Base-by-base conservation (phyloP, 2,329 filamentous ascomycete species). In the Phialophora chinensis region DNA sequence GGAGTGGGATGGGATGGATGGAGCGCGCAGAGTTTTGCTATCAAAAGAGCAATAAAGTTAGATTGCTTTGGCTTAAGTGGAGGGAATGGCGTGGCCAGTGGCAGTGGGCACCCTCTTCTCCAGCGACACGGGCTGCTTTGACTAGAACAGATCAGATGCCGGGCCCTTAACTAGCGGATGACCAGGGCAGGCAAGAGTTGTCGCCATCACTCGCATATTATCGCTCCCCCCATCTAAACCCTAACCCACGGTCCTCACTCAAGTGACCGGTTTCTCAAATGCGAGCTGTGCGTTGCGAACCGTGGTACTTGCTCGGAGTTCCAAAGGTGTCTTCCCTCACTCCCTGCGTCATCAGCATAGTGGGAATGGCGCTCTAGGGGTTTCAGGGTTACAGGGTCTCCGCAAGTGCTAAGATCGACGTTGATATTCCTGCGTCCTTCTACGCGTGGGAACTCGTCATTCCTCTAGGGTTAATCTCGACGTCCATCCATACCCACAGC, bases 21-120 rank as follows among this genome's bases (percentile, higher is more conserved):
- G 62, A 68, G 66, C 49, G 66, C 61, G 66, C 63, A 69, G 54
- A 69, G 66, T 60, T 67, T 69, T 66, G 66, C 61, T 66, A 66
- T 65, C 64, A 66, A 53, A 53, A 23, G 59, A 52, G 38, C 47
- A 53, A 53, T 29, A 38, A 52, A 66, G 64, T 66, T 66, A 69
- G 67, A 69, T 69, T 62, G 66, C 58, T 42, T 59, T 61, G 59
- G 59, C 23, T 25, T 2, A 29, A 52, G 59, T 53, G 59, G 47
- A 53, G 59, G 59, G 20, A 33, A 52, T 11, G 38, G 54, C 42
- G 20, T 35, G 50, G 52, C 50, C 42, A 56, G 61, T 62, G 57
- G 52, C 29, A 35, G 47, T 49, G 56, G 56, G 56, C 42, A 11
- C 49, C 20, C 12, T 20, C 17, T 25, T 44, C 12, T 20, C 31